A percentile compares a stretch with the other conserved stretches of the same genome.
phyloP scores from a whole-genome alignment of 495 filamentous ascomycete species.

The Clohesyomyces aquaticus region DNA sequence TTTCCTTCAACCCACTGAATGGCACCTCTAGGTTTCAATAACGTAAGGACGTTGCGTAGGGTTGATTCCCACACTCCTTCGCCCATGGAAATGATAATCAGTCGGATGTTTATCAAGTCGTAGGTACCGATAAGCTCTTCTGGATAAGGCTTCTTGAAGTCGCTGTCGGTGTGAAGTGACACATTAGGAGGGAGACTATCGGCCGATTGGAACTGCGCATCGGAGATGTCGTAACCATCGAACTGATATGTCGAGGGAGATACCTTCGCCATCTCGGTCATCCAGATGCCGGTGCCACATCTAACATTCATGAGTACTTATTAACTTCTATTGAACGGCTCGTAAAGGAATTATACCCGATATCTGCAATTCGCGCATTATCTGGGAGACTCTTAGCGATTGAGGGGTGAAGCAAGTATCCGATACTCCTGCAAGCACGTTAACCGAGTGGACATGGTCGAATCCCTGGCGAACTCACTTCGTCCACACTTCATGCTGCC shows the following conservation, averaged over 20 bases:
- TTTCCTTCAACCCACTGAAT: slow-evolving; percentile 39
- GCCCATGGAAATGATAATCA: slow-evolving; percentile 45
- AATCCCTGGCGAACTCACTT: too few species aligned
- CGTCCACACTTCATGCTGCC: slow-evolving; percentile 29
- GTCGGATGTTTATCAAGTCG: slow-evolving; percentile 50
- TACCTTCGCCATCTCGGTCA: slow-evolving; percentile 43
- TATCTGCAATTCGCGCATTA: slow-evolving; percentile 31
- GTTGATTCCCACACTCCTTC: slow-evolving; percentile 33
- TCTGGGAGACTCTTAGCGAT: slow-evolving; percentile 23
- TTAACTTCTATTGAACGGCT: too few species aligned
- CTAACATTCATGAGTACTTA: too few species aligned
- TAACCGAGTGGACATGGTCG: too few species aligned
- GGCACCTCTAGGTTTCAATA: slow-evolving; percentile 38
- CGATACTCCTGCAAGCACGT: slow-evolving; percentile 20
- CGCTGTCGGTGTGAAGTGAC: slow-evolving; percentile 39
- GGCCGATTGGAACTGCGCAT: slow-evolving; percentile 43
- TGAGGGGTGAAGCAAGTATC: slow-evolving; percentile 33
- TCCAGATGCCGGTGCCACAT: slow-evolving; percentile 34
- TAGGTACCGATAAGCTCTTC: slow-evolving; percentile 42
- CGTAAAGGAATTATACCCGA: too few species aligned
- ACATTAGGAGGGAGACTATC: slow-evolving; percentile 44
- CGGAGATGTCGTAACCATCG: slow-evolving; percentile 50
- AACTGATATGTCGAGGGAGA: slow-evolving; percentile 43
- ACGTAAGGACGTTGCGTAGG: slow-evolving; percentile 28
- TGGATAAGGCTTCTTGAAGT: slow-evolving; percentile 48